Base-by-base conservation (phyloP, 495 filamentous ascomycete species). In the Letharia columbiana region DNA sequence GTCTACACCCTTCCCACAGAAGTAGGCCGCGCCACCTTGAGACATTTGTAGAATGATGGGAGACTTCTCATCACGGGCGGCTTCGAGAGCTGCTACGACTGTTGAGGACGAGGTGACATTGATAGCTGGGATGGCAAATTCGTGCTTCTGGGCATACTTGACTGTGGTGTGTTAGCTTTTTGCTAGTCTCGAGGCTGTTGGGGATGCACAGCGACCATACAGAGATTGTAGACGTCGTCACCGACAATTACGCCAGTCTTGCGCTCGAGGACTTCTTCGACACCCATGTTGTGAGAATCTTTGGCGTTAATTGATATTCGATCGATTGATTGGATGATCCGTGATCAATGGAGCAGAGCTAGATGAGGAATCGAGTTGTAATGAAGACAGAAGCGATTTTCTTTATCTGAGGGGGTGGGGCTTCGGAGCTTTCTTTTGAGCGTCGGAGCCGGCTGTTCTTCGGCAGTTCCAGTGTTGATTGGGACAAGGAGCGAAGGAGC, bases 41-140 rank as follows among this genome's bases (percentile, higher is more conserved):
- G 90, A 93, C 71, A 91, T 80, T 80, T 97, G 92, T 66, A 96
- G 85, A 75, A 96, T 89, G 78, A 97, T 86, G 61, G 93, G 92
- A 59, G 89, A 83, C 73, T 91, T 93, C 71, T 84, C 78, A 74
- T 98, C 94, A 67, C 91, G 86, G 66, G 94, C 94, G 70, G 95
- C 95, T 80, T 99, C 94, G 63, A 98, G 89, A 31, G 89, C 79
- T 70, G 91, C 87, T 68, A 96, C 86, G 60, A 89, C 47, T 60
- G 92, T 96, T 68, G 89, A 94, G 61, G 89, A 92, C 59, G 91
- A 96, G 70, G 94, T 97, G 72, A 96, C 90, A 77, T 96, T 94
- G 76, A 97, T 92, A 76, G 89, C 89, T 65, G 94, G 94, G 68
- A 98, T 91, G 73, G 94, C 93, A 71, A 90, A 97, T 47, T 86